These are phyloP conservation scores for Circinella minor DNA, from an alignment of 371 early-diverging fungal genomes.

Conservation along the genomic window DNA sequence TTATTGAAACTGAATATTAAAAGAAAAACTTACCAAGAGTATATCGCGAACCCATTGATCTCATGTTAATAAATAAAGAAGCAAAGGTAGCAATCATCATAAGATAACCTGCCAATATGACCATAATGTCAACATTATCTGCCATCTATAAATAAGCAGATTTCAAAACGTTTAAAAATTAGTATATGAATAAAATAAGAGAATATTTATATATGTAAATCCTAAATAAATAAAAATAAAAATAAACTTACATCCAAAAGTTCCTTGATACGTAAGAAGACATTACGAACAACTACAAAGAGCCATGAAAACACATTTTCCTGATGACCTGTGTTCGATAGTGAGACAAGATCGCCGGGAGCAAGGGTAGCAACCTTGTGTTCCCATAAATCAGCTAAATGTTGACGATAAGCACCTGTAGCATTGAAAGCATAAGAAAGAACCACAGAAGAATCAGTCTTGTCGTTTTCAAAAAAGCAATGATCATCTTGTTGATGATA, in stretches of 20 bases:
- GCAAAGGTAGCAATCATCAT: constrained; percentile 86
- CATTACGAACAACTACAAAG: constrained; percentile 52
- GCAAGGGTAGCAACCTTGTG: constrained; percentile 52
- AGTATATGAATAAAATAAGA: no score
- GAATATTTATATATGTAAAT: background rate
- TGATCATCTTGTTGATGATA: background rate
- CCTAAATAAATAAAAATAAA: constrained; percentile 8
- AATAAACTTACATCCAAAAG: constrained; percentile 54
- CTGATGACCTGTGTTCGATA: constrained; percentile 19
- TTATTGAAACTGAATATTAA: background rate
- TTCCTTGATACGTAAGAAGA: constrained; percentile 59
- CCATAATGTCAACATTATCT: constrained; percentile 79
- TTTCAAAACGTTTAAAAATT: no score
- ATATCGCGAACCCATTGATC: constrained; percentile 83
- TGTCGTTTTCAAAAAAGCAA: constrained; percentile 6
- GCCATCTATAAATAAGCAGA: constrained; percentile 52
- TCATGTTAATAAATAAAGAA: constrained; percentile 85
- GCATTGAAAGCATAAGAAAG: constrained; percentile 64
- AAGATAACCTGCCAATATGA: constrained; percentile 82
- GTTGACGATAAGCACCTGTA: constrained; percentile 35
- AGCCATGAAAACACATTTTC: constrained; percentile 46
- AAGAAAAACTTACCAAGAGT: constrained; percentile 67
- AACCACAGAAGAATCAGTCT: constrained; percentile 38
- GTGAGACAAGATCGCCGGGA: constrained; percentile 33
- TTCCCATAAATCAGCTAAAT: constrained; percentile 56